Percentiles rank a stretch among this genome's conserved stretches.
phyloP scores from a whole-genome alignment of 441 rosid genomes.

The Sinapis alba region DNA sequence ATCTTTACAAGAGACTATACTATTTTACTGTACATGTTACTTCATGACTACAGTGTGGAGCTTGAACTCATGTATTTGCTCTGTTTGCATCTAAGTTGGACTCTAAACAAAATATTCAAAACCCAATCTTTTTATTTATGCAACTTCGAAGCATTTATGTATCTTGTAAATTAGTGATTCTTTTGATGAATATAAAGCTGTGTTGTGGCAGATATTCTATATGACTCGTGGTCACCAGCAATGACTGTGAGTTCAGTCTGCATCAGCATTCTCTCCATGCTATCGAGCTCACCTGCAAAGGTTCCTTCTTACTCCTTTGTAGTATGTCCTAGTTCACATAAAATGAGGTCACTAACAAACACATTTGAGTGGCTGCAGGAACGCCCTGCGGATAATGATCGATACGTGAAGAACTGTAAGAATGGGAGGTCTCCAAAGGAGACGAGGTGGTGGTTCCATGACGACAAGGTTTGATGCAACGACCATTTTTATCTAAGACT shows the following conservation, averaged over 20 bases:
- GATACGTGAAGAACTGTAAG: constrained; percentile 94
- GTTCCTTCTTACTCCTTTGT: constrained; percentile 20
- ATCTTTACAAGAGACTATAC: too few relatives aligned
- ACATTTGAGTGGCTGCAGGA: constrained; percentile 53
- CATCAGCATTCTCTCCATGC: constrained; percentile 99
- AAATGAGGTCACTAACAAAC: constrained; percentile 11
- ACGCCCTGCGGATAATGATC: constrained; percentile 97
- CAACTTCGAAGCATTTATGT: background rate
- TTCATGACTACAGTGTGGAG: background rate
- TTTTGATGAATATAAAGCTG: constrained; percentile 1
- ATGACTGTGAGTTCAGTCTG: constrained; percentile 97
- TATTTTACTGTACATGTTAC: background rate
- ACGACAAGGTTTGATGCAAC: constrained; percentile 78
- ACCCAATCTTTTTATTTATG: background rate
- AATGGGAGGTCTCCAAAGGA: constrained; percentile 98
- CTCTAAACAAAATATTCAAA: background rate
- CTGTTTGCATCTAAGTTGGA: constrained; percentile 5
- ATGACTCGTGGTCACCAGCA: constrained; percentile 99
- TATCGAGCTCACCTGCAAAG: constrained; percentile 95
- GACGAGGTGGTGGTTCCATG: constrained; percentile 99
- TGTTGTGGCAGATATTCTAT: constrained; percentile 69
- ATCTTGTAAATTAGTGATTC: background rate
- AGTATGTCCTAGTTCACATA: too few relatives aligned
- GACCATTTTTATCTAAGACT: background rate
- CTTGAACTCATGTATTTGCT: constrained; percentile 8